Evolutionary conservation across 2,329 filamentous ascomycete species (phyloP), one percentile per base, ranked within the genome.

Genomic region (Venturia carpophila): DNA sequence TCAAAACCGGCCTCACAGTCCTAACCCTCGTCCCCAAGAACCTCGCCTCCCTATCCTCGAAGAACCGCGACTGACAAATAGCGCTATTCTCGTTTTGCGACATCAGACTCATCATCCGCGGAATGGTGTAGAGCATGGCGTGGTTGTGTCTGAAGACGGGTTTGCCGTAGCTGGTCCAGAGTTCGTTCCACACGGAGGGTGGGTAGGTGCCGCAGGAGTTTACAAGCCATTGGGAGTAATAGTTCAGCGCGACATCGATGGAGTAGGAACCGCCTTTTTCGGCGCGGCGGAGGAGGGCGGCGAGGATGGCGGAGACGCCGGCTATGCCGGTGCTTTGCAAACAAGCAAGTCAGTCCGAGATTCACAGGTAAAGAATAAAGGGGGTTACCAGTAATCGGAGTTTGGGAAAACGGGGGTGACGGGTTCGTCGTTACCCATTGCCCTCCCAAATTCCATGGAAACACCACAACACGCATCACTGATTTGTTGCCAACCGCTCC

Each of bases 401-500:
- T 79, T 80, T 0, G 77, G 78, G 58, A 79, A 78, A 3, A 79
- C 69, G 0, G 78, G 77, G 2, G 78, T 80, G 0, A 80, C 77
- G 0, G 78, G 70, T 66, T 79, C 78, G 49, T 78, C 73, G 42
- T 75, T 71, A 0, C 79, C 78, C 76, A 79, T 82, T 0, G 79
- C 79, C 42, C 75, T 70, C 0, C 79, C 80, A 67, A 78, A 82
- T 37, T 74, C 77, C 64, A 76, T 73, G 0, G 79, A 81, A 0
- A 82, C 76, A 37, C 81, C 80, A 64, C 73, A 76, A 65, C 70
- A 74, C 72, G 79, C 77, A 69, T 83, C 80, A 39, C 75, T 77
- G 64, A 83, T 82, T 69, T 82, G 80, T 71, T 84, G 82, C 81
- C 81, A 84, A 0, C 81, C 81, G 45, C 74, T 78, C 4, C 81